Conservation (phyloP, 129 eudicot genomes). For the Rutidosis leptorrhynchoides region DNA sequence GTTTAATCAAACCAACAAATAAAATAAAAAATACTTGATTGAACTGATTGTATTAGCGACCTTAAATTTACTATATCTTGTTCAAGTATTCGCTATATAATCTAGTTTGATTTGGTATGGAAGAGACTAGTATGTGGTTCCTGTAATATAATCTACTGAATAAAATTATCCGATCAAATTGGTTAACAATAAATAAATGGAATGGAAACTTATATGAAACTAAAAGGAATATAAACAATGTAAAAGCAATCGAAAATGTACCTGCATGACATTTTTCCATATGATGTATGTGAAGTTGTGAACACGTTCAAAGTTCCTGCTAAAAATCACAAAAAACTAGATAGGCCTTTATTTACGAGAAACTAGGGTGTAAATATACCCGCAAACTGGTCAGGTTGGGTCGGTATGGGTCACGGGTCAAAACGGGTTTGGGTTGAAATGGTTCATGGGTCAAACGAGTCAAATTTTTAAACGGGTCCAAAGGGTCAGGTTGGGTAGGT, state of each 20-base stretch:
- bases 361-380: no score
- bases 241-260: constrained; percentile 1
- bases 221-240: background rate
- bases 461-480: no score
- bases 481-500: no score
- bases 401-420: no score
- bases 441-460: no score
- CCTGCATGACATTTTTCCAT: constrained; percentile 97
- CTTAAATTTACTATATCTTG: background rate
- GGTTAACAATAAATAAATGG: background rate
- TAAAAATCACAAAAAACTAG: constrained; percentile 11
- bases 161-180: background rate
- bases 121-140: background rate
- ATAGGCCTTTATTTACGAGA: background rate
- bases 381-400: no score
- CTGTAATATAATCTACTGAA: background rate
- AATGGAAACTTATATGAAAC: background rate
- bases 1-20: background rate
- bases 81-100: background rate
- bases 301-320: constrained; percentile 55
- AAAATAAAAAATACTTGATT: background rate
- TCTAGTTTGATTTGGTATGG: background rate
- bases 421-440: no score
- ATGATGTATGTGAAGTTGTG: constrained; percentile 47
- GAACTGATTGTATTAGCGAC: background rate